Percentiles rank a stretch among this genome's conserved stretches.
Conservation (phyloP, 139 green algal species). For the Mesostigma viride region DNA sequence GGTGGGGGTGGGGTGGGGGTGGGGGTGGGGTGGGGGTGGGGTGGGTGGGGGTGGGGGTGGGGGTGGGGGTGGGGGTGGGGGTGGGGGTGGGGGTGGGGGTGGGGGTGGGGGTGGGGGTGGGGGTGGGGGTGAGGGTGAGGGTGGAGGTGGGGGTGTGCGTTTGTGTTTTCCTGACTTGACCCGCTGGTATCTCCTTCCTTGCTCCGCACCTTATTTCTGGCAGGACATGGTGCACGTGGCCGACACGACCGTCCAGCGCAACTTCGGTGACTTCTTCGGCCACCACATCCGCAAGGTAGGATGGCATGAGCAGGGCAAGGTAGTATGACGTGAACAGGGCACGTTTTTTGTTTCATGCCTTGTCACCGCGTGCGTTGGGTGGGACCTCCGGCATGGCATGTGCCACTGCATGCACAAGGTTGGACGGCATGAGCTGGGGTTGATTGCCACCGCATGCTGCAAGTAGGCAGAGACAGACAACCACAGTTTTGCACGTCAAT, state of each 20-base stretch:
- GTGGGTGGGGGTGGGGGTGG: no score
- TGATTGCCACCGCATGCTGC: no score
- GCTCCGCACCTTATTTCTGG: background rate
- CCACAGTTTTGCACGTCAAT: no score
- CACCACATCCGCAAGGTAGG: slow-evolving; percentile 31
- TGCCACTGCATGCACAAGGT: no score
- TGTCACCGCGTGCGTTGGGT: no score
- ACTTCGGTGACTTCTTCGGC: slow-evolving; percentile 31
- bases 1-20: background rate
- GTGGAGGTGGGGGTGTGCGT: background rate
- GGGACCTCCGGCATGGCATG: no score
- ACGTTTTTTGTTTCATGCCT: no score
- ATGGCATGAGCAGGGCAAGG: no score
- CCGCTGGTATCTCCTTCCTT: background rate
- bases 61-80: background rate
- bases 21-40: background rate
- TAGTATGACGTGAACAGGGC: no score
- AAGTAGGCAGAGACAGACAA: no score
- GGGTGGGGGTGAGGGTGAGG: background rate
- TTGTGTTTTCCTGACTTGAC: background rate
- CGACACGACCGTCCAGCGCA: slow-evolving; percentile 7
- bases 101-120: background rate
- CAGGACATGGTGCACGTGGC: slow-evolving; percentile 32
- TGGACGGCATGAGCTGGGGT: no score
- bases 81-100: background rate